Percentiles rank a stretch among this genome's conserved stretches.
Conservation (phyloP, 306 rosid genomes). For the Glycine soja region DNA sequence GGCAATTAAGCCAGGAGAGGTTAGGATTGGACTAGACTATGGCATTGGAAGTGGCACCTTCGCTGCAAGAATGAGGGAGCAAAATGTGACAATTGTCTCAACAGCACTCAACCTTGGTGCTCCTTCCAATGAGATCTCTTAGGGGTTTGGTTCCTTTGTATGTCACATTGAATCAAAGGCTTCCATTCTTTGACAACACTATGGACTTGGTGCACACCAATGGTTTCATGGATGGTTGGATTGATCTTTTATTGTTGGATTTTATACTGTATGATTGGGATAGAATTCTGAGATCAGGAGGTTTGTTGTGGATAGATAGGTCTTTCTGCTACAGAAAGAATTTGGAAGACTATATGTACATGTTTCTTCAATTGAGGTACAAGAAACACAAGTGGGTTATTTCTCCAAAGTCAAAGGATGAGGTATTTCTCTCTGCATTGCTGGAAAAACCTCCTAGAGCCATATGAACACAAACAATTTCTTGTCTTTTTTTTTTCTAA, state of each 20-base stretch:
- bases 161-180: slow-evolving; percentile 76
- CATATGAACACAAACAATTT: slow-evolving; percentile 52
- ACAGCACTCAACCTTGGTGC: slow-evolving; percentile 92
- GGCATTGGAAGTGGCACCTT: slow-evolving; percentile 84
- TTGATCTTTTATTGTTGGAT: slow-evolving; percentile 75
- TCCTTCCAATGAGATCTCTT: slow-evolving; percentile 86
- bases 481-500: neutral
- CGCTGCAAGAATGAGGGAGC: slow-evolving; percentile 94
- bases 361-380: slow-evolving; percentile 96
- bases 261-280: slow-evolving; percentile 92
- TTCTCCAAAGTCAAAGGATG: slow-evolving; percentile 80
- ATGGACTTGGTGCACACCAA: slow-evolving; percentile 88
- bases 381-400: slow-evolving; percentile 83
- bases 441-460: slow-evolving; percentile 95
- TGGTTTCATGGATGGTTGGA: slow-evolving; percentile 93
- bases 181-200: slow-evolving; percentile 87
- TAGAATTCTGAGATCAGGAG: slow-evolving; percentile 83
- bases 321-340: slow-evolving; percentile 79
- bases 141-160: slow-evolving; percentile 87
- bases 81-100: slow-evolving; percentile 73
- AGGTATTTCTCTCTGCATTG: slow-evolving; percentile 84
- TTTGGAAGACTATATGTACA: slow-evolving; percentile 85
- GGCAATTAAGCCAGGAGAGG: slow-evolving; percentile 63
- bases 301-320: slow-evolving; percentile 77
- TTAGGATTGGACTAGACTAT: slow-evolving; percentile 83